Base-by-base conservation (phyloP, 1,139 yeast genomes). In the Hansenula lynferdii region DNA sequence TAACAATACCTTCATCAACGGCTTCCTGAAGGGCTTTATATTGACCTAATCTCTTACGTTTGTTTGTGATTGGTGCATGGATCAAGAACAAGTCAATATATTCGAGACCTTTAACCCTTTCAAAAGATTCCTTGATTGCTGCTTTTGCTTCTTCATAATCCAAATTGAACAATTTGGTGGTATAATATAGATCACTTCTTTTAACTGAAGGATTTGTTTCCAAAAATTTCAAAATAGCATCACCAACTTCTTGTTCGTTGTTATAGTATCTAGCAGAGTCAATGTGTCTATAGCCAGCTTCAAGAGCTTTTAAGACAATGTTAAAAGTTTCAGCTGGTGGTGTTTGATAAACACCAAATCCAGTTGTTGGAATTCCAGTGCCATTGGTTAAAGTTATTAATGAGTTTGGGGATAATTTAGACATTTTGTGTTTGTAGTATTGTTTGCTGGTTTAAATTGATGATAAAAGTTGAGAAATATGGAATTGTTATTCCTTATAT, bases 251-350 rank as follows among this genome's bases (percentile, higher is more conserved):
- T 16, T 48, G 47, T 53, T 76, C 77, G 51, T 75, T 76, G 5
- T 57, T 49, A 48, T 72, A 72, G 12, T 40, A 46, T 26, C 49
- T 47, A 10, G 72, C 73, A 12, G 63, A 51, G 45, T 68, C 73
- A 37, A 68, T 57, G 44, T 74, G 80, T 45, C 85, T 72, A 55
- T 79, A 77, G 8, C 86, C 86, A 10, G 50, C 61, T 26, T 59
- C 56, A 51, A 77, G 64, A 3, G 70, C 72, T 27, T 57, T 56
- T 40, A 57, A 57, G 4, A 63, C 67, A 29, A 61, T 41, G 3
- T 51, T 47, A 33, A 20, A 30, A 7, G 51, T 37, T 16, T 32
- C 42, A 5, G 38, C 35, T 24, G 39, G 35, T 6, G 42, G 40
- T 2, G 50, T 38, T 22, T 36, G 25, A 35, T 42, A 46, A 8